Percentiles rank a stretch among this genome's conserved stretches.
phyloP scores from a whole-genome alignment of 805 yeast genomes.

The Lipomyces chichibuensis region DNA sequence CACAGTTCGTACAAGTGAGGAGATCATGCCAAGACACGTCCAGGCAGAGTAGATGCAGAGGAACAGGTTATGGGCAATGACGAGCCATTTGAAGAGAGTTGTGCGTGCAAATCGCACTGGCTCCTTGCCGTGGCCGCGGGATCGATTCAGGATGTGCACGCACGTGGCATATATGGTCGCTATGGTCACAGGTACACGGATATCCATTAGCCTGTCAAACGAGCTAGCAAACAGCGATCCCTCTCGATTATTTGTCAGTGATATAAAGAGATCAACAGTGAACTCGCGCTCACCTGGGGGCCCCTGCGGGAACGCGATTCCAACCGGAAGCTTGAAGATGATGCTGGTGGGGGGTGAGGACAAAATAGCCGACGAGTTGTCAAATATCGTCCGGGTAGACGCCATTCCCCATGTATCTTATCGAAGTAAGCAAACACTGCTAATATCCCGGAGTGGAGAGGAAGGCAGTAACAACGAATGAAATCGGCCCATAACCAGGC shows the following conservation, averaged over 20 bases:
- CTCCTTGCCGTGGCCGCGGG: slow-evolving; percentile 50
- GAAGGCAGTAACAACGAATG: not conserved
- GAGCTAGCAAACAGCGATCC: slow-evolving; percentile 30
- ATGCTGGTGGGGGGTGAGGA: slow-evolving; percentile 28
- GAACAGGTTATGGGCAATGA: slow-evolving; percentile 61
- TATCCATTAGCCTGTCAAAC: slow-evolving; percentile 47
- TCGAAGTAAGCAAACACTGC: not conserved
- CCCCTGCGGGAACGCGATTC: slow-evolving; percentile 33
- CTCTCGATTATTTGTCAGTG: not conserved
- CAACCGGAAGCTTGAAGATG: slow-evolving; percentile 32
- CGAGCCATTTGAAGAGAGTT: slow-evolving; percentile 55
- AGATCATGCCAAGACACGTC: slow-evolving; percentile 70
- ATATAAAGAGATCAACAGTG: not conserved
- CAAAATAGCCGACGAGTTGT: slow-evolving; percentile 25
- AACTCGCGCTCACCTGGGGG: slow-evolving; percentile 26
- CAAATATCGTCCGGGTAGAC: not conserved
- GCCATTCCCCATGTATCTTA: not conserved
- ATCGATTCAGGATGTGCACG: slow-evolving; percentile 59
- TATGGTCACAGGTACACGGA: slow-evolving; percentile 58
- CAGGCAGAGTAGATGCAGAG: slow-evolving; percentile 69
- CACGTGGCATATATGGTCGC: slow-evolving; percentile 61
- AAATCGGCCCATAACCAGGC: too few relatives aligned
- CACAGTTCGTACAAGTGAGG: slow-evolving; percentile 53
- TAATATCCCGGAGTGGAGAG: not conserved
- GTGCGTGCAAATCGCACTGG: slow-evolving; percentile 56